phyloP scores from a whole-genome alignment of 257 asterid species.

The Fraxinus anomala region DNA sequence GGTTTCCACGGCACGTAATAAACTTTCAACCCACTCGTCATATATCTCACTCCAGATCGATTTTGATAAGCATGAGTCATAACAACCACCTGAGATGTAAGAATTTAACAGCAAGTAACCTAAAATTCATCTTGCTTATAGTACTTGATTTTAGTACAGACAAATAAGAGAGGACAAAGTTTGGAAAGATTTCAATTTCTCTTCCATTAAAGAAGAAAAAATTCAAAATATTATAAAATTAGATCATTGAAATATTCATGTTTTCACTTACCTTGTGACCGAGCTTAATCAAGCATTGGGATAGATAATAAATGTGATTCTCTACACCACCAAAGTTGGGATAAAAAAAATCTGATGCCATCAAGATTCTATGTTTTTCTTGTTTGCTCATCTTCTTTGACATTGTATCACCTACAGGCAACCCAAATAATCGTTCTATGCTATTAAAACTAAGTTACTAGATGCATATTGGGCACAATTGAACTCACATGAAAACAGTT shows the following conservation, averaged over 20 bases:
- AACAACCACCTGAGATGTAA: conserved; percentile 67
- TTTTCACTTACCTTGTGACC: conserved; percentile 78
- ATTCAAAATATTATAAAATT: neutral
- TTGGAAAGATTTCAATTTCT: neutral
- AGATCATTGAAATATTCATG: neutral
- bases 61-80: conserved; percentile 92
- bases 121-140: neutral
- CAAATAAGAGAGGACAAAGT: conserved; percentile 4
- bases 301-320: conserved; percentile 88
- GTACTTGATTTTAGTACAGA: conserved; percentile 14
- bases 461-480: neutral
- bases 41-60: conserved; percentile 92
- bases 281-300: conserved; percentile 83
- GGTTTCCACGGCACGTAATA: conserved; percentile 95
- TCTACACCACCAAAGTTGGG: conserved; percentile 98
- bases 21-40: conserved; percentile 90
- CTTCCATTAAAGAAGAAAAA: conserved; percentile 4
- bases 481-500: neutral
- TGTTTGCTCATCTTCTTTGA: conserved; percentile 49
- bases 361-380: conserved; percentile 64
- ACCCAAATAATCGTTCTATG: neutral
- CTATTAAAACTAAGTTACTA: neutral
- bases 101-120: conserved; percentile 2
- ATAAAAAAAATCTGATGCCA: conserved; percentile 92
- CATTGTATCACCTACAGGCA: conserved; percentile 23